Conservation (phyloP, 352 stramenopile species). For the Globisporangium camurandrum region DNA sequence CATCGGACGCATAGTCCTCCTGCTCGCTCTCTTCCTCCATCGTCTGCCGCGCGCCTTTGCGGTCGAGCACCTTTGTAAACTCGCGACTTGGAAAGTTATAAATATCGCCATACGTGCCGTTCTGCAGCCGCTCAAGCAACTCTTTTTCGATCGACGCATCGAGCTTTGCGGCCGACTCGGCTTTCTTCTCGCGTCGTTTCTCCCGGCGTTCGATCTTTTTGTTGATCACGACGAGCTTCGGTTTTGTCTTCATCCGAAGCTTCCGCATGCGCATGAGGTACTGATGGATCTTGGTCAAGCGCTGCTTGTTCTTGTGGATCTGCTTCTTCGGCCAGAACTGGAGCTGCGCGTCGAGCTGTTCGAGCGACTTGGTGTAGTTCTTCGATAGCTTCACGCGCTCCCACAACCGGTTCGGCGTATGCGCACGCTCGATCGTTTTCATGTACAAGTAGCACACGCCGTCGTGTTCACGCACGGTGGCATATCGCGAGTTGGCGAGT, state of each 20-base stretch:
- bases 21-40: slow-evolving; percentile 89
- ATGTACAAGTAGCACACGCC: slow-evolving; percentile 95
- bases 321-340: slow-evolving; percentile 98
- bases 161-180: slow-evolving; percentile 92
- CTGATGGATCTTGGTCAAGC: slow-evolving; percentile 99
- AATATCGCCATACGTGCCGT: slow-evolving; percentile 98
- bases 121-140: slow-evolving; percentile 94
- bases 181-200: slow-evolving; percentile 95
- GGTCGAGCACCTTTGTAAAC: slow-evolving; percentile 83
- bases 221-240: slow-evolving; percentile 93
- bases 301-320: slow-evolving; percentile 98
- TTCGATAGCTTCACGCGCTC: slow-evolving; percentile 96
- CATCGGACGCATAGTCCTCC: slow-evolving; percentile 61
- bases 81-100: slow-evolving; percentile 98
- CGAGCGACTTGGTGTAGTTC: slow-evolving; percentile 96
- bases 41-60: slow-evolving; percentile 81
- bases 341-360: slow-evolving; percentile 93
- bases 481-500: slow-evolving; percentile 97
- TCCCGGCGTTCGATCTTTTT: slow-evolving; percentile 95
- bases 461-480: slow-evolving; percentile 96
- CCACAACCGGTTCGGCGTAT: slow-evolving; percentile 98
- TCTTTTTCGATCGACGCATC: slow-evolving; percentile 96
- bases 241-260: slow-evolving; percentile 92
- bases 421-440: slow-evolving; percentile 98
- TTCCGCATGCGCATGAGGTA: slow-evolving; percentile 99